These are phyloP conservation scores for Bipolaris bicolor DNA, from an alignment of 2,329 filamentous ascomycete species.

Conservation along the genomic window DNA sequence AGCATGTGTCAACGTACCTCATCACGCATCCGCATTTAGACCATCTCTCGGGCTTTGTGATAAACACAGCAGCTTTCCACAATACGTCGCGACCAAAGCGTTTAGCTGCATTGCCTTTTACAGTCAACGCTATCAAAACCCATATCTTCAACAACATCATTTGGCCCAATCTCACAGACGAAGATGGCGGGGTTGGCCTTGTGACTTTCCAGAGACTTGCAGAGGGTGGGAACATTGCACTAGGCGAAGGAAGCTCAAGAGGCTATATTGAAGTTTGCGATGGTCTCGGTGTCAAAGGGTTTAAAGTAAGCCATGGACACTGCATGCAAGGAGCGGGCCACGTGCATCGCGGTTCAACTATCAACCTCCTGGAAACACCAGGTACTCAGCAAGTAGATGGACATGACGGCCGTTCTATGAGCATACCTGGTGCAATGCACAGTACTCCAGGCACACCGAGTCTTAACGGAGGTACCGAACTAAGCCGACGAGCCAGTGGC, in stretches of 20 bases:
- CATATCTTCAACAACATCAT: constrained; percentile 98
- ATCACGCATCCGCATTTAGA: constrained; percentile 98
- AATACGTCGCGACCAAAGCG: constrained; percentile 79
- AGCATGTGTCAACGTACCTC: constrained; percentile 84
- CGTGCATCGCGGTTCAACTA: constrained; percentile 53
- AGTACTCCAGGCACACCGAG: constrained; percentile 47
- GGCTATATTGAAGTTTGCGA: constrained; percentile 91
- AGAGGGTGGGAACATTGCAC: constrained; percentile 83
- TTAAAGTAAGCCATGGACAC: constrained; percentile 86
- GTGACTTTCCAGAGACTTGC: constrained; percentile 88
- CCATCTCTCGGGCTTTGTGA: constrained; percentile 87
- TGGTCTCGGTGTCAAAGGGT: constrained; percentile 85
- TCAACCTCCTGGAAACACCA: constrained; percentile 48
- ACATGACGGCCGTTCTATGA: constrained; percentile 41
- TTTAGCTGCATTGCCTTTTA: constrained; percentile 82
- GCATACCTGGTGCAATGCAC: constrained; percentile 43
- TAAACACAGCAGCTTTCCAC: constrained; percentile 88
- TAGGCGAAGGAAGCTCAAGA: constrained; percentile 78
- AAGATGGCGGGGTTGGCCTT: constrained; percentile 91
- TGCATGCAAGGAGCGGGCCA: constrained; percentile 70
- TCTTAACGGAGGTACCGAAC: constrained; percentile 26
- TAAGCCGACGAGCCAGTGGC: constrained; percentile 26
- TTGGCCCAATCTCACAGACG: constrained; percentile 96
- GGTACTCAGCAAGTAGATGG: constrained; percentile 28
- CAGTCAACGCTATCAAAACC: constrained; percentile 88